These are phyloP conservation scores for Aegilops sharonensis DNA, from an alignment of 176 grass and related monocot genomes.

Conservation along the genomic window DNA sequence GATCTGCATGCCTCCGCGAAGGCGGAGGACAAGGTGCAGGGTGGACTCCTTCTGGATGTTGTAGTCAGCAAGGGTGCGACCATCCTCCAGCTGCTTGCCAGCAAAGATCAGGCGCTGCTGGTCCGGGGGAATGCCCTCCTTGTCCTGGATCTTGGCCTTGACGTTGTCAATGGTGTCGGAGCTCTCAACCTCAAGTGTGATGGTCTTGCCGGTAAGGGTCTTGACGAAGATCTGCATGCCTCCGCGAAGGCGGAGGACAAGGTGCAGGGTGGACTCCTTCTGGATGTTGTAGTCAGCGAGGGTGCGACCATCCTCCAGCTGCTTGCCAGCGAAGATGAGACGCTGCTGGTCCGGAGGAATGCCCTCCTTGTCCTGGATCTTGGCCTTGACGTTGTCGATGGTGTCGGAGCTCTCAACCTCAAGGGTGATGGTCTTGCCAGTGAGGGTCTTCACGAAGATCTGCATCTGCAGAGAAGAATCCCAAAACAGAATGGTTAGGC, in stretches of 20 bases:
- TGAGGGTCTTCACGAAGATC: slow-evolving; percentile 87
- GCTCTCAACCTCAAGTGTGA: slow-evolving; percentile 42
- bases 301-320: slow-evolving; percentile 58
- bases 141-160: slow-evolving; percentile 68
- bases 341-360: slow-evolving; percentile 52
- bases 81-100: slow-evolving; percentile 63
- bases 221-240: slow-evolving; percentile 66
- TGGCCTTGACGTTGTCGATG: no score
- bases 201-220: slow-evolving; percentile 61
- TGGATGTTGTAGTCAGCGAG: slow-evolving; percentile 71
- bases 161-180: slow-evolving; percentile 57
- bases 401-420: slow-evolving; percentile 33
- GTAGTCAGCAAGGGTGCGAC: slow-evolving; percentile 47
- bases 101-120: slow-evolving; percentile 56
- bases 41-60: slow-evolving; percentile 87
- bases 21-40: slow-evolving; percentile 66
- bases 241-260: slow-evolving; percentile 41
- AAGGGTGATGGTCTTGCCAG: slow-evolving; percentile 88
- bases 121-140: slow-evolving; percentile 59
- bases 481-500: no score
- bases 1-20: slow-evolving; percentile 50
- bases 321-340: slow-evolving; percentile 55
- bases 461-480: slow-evolving; percentile 39
- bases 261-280: slow-evolving; percentile 63
- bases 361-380: no score